A percentile compares a stretch with the other conserved stretches of the same genome.
phyloP scores from a whole-genome alignment of 2,329 filamentous ascomycete species.

The Lasiodiplodia gonubiensis region DNA sequence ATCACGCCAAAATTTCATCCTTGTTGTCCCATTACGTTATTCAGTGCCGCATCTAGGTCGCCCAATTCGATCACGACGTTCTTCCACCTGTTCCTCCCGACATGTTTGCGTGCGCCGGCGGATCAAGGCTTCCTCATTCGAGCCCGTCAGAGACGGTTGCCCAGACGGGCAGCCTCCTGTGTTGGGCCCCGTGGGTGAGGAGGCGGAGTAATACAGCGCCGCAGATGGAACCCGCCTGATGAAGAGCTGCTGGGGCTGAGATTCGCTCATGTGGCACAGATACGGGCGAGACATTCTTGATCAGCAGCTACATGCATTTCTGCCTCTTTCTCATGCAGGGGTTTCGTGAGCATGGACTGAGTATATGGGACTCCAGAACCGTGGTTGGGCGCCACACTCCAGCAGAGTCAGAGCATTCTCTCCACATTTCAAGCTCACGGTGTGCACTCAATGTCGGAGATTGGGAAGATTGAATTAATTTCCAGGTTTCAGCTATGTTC shows the following conservation, averaged over 20 bases:
- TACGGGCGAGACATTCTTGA: conserved; percentile 64
- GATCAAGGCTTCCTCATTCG: conserved; percentile 51
- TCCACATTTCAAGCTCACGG: too few relatives aligned
- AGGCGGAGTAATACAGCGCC: conserved; percentile 44
- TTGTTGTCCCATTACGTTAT: not conserved
- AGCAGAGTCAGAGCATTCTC: too few relatives aligned
- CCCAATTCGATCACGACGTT: not conserved
- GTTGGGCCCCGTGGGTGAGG: conserved; percentile 47
- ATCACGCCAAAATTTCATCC: conserved; percentile 6
- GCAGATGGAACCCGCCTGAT: conserved; percentile 50
- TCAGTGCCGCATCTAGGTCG: not conserved
- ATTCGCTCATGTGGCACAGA: conserved; percentile 67
- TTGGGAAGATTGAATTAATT: not conserved
- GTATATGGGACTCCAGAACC: not conserved
- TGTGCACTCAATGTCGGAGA: not conserved
- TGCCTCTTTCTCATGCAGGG: not conserved
- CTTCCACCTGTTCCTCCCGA: not conserved
- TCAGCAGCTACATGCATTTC: not conserved
- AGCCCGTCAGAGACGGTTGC: conserved; percentile 33
- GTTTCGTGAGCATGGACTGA: not conserved
- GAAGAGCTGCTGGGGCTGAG: conserved; percentile 69
- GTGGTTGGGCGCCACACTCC: too few relatives aligned
- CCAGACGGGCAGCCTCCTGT: not conserved
- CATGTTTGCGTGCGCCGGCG: conserved; percentile 38
- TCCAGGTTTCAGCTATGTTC: not conserved